Percentiles rank a stretch among this genome's conserved stretches.
Conservation (phyloP, 768 basidiomycete genomes). For the Sporobolomyces phaffii region DNA sequence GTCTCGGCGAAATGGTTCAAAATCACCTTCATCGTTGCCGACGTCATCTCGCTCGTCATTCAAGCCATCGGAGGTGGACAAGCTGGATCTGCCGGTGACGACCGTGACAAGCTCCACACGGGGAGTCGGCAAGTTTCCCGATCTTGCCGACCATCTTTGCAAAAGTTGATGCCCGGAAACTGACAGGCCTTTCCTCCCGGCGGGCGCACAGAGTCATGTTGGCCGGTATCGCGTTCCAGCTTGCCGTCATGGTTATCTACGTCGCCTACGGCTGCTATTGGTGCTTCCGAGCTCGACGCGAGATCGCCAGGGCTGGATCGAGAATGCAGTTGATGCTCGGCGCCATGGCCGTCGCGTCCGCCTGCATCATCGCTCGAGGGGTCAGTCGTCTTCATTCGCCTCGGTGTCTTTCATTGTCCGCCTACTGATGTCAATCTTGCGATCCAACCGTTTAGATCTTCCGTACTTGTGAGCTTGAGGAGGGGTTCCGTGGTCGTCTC, state of each 20-base stretch:
- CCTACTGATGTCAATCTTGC: too few relatives aligned
- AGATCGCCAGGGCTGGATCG: background rate
- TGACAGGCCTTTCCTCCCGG: too few relatives aligned
- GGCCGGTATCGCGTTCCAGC: slow-evolving; percentile 30
- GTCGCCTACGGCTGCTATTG: slow-evolving; percentile 16
- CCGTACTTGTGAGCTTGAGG: slow-evolving; percentile 21
- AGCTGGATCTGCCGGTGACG: slow-evolving; percentile 5
- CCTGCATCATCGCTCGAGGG: slow-evolving; percentile 25
- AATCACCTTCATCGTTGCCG: slow-evolving; percentile 23
- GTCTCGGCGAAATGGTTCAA: slow-evolving; percentile 29
- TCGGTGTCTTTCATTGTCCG: background rate
- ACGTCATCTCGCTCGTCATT: slow-evolving; percentile 27
- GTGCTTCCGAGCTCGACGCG: background rate
- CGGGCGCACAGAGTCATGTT: slow-evolving; percentile 35
- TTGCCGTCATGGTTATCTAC: slow-evolving; percentile 21
- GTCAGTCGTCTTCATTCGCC: background rate
- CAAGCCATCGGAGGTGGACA: slow-evolving; percentile 31
- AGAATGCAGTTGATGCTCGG: slow-evolving; percentile 17
- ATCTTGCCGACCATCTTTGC: too few relatives aligned
- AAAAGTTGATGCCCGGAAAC: too few relatives aligned
- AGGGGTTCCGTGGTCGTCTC: slow-evolving; percentile 24
- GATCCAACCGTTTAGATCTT: slow-evolving; percentile 4
- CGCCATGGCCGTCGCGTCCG: background rate
- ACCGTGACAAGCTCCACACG: background rate
- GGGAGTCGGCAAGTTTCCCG: slow-evolving; percentile 5